A percentile compares a stretch with the other conserved stretches of the same genome.
Conservation (phyloP, 345 rosid species). For the Citrus maxima region DNA sequence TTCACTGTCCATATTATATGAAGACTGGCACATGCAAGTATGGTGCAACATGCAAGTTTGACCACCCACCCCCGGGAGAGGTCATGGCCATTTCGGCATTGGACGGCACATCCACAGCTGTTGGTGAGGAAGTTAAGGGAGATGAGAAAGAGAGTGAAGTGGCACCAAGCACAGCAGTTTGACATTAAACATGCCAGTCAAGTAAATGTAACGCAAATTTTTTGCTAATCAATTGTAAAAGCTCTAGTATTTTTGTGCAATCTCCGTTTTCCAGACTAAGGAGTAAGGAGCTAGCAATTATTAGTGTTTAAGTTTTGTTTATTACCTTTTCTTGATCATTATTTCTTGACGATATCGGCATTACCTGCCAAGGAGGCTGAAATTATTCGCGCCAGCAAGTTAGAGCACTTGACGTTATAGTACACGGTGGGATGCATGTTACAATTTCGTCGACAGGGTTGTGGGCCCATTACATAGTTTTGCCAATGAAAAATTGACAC, state of each 20-base stretch:
- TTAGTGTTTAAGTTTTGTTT: neutral
- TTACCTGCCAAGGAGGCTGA: neutral
- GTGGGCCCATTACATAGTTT: no score
- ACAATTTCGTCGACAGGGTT: no score
- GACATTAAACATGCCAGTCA: neutral
- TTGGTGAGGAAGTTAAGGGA: slow-evolving; percentile 24
- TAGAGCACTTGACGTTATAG: no score
- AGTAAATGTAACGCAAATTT: neutral
- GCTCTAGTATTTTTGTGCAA: neutral
- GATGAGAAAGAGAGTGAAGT: slow-evolving; percentile 13
- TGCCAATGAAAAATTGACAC: no score
- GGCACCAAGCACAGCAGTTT: neutral
- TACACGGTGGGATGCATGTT: no score
- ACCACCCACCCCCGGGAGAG: slow-evolving; percentile 97
- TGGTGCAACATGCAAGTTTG: slow-evolving; percentile 82
- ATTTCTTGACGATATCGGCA: neutral
- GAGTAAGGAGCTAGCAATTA: neutral
- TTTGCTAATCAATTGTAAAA: neutral
- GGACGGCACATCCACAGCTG: slow-evolving; percentile 28
- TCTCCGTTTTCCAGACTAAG: neutral
- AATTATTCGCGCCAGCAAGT: no score
- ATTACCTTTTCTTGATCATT: neutral
- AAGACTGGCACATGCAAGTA: slow-evolving; percentile 89
- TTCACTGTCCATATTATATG: slow-evolving; percentile 89
- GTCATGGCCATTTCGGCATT: slow-evolving; percentile 51